phyloP scores from a whole-genome alignment of 345 rosid species.

The Euphorbia pulcherrima region DNA sequence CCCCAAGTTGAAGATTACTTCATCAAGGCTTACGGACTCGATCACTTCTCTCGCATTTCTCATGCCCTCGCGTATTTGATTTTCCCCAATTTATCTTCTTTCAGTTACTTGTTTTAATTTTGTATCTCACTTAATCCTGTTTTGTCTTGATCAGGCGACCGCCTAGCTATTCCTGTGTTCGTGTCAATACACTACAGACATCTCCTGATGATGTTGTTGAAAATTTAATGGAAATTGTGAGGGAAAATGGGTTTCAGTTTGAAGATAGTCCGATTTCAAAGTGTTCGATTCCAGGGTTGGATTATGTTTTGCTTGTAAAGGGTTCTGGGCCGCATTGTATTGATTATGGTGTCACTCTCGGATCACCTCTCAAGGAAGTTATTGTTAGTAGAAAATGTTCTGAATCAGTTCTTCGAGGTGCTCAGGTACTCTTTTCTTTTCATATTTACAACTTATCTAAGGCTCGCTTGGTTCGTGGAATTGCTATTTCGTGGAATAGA shows the following conservation, averaged over 20 bases:
- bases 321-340: constrained; percentile 84
- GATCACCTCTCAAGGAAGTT: constrained; percentile 72
- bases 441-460: neutral
- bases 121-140: too few relatives aligned
- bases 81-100: neutral
- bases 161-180: constrained; percentile 78
- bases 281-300: constrained; percentile 74
- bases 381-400: constrained; percentile 97
- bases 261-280: constrained; percentile 35
- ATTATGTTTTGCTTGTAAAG: constrained; percentile 71
- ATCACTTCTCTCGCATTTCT: constrained; percentile 73
- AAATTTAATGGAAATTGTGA: constrained; percentile 49
- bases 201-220: constrained; percentile 63
- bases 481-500: too few relatives aligned
- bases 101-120: neutral
- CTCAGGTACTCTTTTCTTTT: constrained; percentile 55
- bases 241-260: constrained; percentile 28
- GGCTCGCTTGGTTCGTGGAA: too few relatives aligned
- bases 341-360: constrained; percentile 50
- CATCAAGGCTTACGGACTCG: constrained; percentile 67
- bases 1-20: constrained; percentile 81
- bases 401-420: constrained; percentile 98
- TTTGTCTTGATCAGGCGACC: constrained; percentile 51
- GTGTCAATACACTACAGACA: constrained; percentile 71
- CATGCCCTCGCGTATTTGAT: constrained; percentile 59